Evolutionary conservation across 2,329 filamentous ascomycete species (phyloP).

Genomic region (Rhynchosporium graminicola): DNA sequence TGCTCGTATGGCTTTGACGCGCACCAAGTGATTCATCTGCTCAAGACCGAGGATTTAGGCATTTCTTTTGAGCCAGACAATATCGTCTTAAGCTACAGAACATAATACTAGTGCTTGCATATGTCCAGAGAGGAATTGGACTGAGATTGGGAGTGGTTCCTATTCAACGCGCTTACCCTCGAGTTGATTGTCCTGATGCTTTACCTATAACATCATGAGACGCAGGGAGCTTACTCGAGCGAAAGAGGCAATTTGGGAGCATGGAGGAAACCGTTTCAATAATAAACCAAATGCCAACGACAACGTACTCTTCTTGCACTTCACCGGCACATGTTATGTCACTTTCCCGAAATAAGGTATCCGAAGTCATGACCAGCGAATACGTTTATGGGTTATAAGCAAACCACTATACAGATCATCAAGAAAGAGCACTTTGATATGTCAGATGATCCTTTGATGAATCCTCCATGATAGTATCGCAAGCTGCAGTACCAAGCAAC

Average conservation of each 20-base stretch:
- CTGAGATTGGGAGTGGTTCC: neutral
- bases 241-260: neutral
- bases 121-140: constrained; percentile 17
- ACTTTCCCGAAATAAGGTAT: no score
- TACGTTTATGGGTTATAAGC: neutral
- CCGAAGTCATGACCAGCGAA: no score
- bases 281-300: neutral
- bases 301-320: no score
- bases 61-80: constrained; percentile 13
- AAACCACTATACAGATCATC: neutral
- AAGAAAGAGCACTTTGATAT: neutral
- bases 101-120: constrained; percentile 25
- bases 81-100: constrained; percentile 27
- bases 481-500: neutral
- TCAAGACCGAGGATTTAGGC: constrained; percentile 16
- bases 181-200: neutral
- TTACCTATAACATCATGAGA: no score
- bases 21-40: constrained; percentile 34
- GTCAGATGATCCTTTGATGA: constrained; percentile 11
- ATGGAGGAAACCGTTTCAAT: neutral
- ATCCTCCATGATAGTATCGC: neutral
- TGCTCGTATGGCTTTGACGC: constrained; percentile 33
- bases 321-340: no score
- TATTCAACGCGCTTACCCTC: neutral
- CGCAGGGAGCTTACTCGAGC: no score